Evolutionary conservation across 23 red algal species (phyloP).

Genomic region (Gracilaria caudata): DNA sequence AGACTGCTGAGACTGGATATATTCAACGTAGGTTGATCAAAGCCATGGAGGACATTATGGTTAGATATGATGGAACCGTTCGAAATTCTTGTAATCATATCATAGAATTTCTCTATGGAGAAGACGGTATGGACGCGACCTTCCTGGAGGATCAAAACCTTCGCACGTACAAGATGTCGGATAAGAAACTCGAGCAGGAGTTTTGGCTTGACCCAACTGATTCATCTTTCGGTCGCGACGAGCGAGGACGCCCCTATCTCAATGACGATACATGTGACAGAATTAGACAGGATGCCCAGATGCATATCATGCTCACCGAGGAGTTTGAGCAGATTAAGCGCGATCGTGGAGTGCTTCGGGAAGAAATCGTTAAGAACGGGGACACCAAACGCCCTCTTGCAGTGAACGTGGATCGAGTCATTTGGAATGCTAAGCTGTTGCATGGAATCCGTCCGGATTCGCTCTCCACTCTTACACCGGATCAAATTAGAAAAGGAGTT

Average conservation of each 20-base stretch:
- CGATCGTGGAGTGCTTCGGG: slow-evolving; percentile 81
- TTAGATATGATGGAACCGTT: slow-evolving; percentile 96
- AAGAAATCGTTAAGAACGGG: slow-evolving; percentile 79
- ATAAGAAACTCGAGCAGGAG: slow-evolving; percentile 71
- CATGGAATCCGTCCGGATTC: slow-evolving; percentile 77
- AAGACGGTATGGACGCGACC: slow-evolving; percentile 93
- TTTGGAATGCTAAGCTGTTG: slow-evolving; percentile 85
- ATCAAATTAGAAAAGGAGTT: slow-evolving; percentile 84
- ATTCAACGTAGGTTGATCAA: slow-evolving; percentile 98
- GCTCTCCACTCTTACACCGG: slow-evolving; percentile 80
- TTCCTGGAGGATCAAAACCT: slow-evolving; percentile 91
- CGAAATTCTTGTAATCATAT: slow-evolving; percentile 88
- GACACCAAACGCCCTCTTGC: slow-evolving; percentile 85
- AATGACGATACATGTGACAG: slow-evolving; percentile 76
- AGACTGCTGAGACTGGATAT: slow-evolving; percentile 99
- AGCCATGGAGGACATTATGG: slow-evolving; percentile 98
- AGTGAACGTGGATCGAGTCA: slow-evolving; percentile 94
- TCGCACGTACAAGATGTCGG: slow-evolving; percentile 62
- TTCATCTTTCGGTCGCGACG: slow-evolving; percentile 75
- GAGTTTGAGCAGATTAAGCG: slow-evolving; percentile 81
- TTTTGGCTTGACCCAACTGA: slow-evolving; percentile 81
- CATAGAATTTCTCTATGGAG: slow-evolving; percentile 98
- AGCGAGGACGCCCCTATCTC: slow-evolving; percentile 69
- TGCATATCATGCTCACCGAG: slow-evolving; percentile 63
- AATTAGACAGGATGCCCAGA: slow-evolving; percentile 83